Percentiles rank a stretch among this genome's conserved stretches.
phyloP scores from a whole-genome alignment of 176 grass and related monocot genomes.

The Puya raimondii region DNA sequence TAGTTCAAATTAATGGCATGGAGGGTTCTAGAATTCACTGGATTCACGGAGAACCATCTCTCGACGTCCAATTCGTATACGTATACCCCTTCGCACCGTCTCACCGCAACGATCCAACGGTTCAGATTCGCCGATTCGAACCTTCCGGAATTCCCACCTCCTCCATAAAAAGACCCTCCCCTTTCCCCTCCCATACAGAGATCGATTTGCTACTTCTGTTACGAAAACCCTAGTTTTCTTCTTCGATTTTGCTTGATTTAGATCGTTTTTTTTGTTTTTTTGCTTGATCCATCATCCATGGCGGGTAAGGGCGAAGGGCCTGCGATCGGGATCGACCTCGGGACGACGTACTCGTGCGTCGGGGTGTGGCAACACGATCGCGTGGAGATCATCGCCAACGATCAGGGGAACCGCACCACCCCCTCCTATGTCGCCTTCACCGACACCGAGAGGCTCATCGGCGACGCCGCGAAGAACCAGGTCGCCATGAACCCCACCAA shows the following conservation, averaged over 20 bases:
- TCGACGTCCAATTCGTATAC: neutral
- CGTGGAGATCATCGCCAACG: conserved; percentile 89
- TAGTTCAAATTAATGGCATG: neutral
- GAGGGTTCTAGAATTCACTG: conserved; percentile 43
- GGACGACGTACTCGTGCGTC: conserved; percentile 94
- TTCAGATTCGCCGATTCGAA: conserved; percentile 16
- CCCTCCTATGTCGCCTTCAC: conserved; percentile 91
- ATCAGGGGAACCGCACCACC: conserved; percentile 84
- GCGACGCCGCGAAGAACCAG: conserved; percentile 48
- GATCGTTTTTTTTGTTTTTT: neutral
- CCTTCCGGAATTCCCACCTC: conserved; percentile 33
- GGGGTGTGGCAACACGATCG: conserved; percentile 97
- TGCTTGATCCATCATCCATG: conserved; percentile 26
- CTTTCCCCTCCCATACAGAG: neutral
- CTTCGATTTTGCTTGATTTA: neutral
- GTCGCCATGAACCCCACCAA: conserved; percentile 50
- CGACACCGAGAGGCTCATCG: conserved; percentile 49
- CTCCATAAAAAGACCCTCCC: conserved; percentile 17
- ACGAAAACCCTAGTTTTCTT: conserved; percentile 1
- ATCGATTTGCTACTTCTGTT: neutral
- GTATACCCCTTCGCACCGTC: neutral
- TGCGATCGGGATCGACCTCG: conserved; percentile 92
- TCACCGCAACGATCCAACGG: conserved; percentile 20
- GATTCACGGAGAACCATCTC: conserved; percentile 7
- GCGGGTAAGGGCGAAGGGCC: conserved; percentile 54